These are phyloP conservation scores for Blastocystis sp. DNA, from an alignment of 352 stramenopile species.

Conservation along the genomic window DNA sequence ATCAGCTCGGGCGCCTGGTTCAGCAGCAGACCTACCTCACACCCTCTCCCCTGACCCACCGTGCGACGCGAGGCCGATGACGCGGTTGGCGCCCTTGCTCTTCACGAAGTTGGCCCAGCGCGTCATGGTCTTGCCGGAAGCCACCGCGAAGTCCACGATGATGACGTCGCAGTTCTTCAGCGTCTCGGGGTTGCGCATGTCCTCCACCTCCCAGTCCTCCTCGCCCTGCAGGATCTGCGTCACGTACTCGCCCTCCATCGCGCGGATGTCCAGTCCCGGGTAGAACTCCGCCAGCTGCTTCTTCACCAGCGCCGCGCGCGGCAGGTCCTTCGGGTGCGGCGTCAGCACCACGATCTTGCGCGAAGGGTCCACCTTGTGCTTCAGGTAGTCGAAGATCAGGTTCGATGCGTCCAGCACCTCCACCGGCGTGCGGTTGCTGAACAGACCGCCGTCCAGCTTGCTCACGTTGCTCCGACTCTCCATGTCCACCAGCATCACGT, in stretches of 20 bases:
- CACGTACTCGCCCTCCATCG: conserved; percentile 56
- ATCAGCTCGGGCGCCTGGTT: conserved; percentile 54
- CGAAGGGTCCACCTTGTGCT: conserved; percentile 31
- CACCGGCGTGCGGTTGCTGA: conserved; percentile 10
- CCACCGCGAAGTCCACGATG: conserved; percentile 99
- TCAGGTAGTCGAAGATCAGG: conserved; percentile 22
- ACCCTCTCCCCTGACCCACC: too few relatives aligned
- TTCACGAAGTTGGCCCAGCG: conserved; percentile 87
- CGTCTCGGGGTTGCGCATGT: conserved; percentile 93
- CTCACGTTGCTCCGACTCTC: conserved; percentile 52
- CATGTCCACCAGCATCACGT: conserved; percentile 76
- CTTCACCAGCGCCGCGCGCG: conserved; percentile 66
- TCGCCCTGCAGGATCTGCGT: conserved; percentile 57
- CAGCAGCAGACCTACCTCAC: too few relatives aligned
- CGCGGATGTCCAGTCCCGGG: conserved; percentile 27
- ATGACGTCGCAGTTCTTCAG: conserved; percentile 95
- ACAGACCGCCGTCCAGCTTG: conserved; percentile 35
- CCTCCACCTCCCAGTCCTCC: conserved; percentile 80
- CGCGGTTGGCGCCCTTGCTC: conserved; percentile 83
- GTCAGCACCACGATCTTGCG: conserved; percentile 56
- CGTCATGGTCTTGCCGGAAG: conserved; percentile 89
- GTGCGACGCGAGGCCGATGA: conserved; percentile 95
- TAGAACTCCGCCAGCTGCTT: conserved; percentile 81
- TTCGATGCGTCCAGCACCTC: conserved; percentile 42
- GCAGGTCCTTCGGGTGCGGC: conserved; percentile 58